Evolutionary conservation across 257 asterid genomes (phyloP), one percentile per base, ranked within the genome.

Genomic region (Oldenlandia corymbosa): DNA sequence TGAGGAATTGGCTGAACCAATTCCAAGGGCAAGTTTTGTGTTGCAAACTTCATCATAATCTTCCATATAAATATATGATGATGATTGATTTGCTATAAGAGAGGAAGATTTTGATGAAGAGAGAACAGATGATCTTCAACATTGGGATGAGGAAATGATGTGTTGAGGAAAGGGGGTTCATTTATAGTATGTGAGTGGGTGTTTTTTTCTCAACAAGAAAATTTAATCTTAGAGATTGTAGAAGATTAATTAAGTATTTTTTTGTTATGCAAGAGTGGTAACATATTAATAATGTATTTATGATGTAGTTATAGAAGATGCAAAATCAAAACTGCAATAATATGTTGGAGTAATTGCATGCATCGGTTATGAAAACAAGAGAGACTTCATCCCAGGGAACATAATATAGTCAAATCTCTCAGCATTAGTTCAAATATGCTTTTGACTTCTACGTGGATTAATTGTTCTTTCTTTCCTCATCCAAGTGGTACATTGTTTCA

Each of bases 281-380:
- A 37, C 17, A 23, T 26, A 50, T 71, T 37, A 64, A 64, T 71
- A 26, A 58, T 58, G 56, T 51, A 64, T 58, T 64, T 49, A 64
- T 71, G 48, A 71, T 63, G 64, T 62, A 32, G 46, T 55, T 10
- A 55, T 70, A 70, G 47, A 47, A 28, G 11, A 50, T 42, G 59
- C 24, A 11, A 42, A 42, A 42, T 0, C 10, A 42, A 42, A 42
- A 42, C 18, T 42, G 47, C 47, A 42, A 42, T 42, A 42, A 42
- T 42, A 36, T 45, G 50, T 24, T 26, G n/a, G 5, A 63, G 47
- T 70, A 55, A 70, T 70, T 62, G 42, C 69, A 54, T 62, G 42
- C 69, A 54, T 62, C 31, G 51, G 73, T 68, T 68, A 50, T 4
- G 36, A 11, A 41, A 11, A 10, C 18, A 31, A 12, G n/a, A n/a